A percentile compares a stretch with the other conserved stretches of the same genome.
These are phyloP conservation scores for Ogataea nakhonphanomensis DNA, from an alignment of 805 yeast species.

Conservation along the genomic window DNA sequence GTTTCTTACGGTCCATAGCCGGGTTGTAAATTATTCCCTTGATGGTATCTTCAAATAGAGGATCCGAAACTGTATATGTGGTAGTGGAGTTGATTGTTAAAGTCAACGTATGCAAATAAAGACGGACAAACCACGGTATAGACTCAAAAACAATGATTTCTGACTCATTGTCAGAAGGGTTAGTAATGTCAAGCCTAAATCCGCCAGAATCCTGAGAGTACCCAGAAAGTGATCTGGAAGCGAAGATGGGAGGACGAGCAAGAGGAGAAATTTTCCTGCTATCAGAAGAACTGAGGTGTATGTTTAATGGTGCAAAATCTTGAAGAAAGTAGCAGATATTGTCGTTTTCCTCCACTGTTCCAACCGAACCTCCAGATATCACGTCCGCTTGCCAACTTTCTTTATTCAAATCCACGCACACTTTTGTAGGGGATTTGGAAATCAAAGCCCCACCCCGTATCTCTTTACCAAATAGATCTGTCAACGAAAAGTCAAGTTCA, in stretches of 20 bases:
- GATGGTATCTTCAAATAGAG: constrained; percentile 37
- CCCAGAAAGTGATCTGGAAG: constrained; percentile 86
- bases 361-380: constrained; percentile 9
- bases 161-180: constrained; percentile 51
- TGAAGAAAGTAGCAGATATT: constrained; percentile 26
- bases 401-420: constrained; percentile 41
- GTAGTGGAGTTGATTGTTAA: constrained; percentile 30
- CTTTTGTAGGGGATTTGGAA: constrained; percentile 41
- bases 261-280: constrained; percentile 41
- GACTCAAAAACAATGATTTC: constrained; percentile 69
- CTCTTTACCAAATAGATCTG: constrained; percentile 65
- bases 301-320: constrained; percentile 30
- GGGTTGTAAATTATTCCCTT: constrained; percentile 63
- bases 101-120: constrained; percentile 69
- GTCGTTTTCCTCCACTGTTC: background rate
- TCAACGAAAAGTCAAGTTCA: constrained; percentile 48
- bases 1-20: constrained; percentile 74
- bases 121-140: constrained; percentile 89
- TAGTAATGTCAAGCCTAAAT: constrained; percentile 70
- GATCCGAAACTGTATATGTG: constrained; percentile 22
- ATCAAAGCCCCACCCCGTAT: constrained; percentile 63
- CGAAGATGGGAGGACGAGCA: constrained; percentile 58
- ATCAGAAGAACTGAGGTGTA: constrained; percentile 42
- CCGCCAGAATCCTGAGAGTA: constrained; percentile 92
- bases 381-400: constrained; percentile 42